Percentiles rank a stretch among this genome's conserved stretches.
These are phyloP conservation scores for Berberis vulgaris DNA, from an alignment of 164 flowering plant species.

Conservation along the genomic window DNA sequence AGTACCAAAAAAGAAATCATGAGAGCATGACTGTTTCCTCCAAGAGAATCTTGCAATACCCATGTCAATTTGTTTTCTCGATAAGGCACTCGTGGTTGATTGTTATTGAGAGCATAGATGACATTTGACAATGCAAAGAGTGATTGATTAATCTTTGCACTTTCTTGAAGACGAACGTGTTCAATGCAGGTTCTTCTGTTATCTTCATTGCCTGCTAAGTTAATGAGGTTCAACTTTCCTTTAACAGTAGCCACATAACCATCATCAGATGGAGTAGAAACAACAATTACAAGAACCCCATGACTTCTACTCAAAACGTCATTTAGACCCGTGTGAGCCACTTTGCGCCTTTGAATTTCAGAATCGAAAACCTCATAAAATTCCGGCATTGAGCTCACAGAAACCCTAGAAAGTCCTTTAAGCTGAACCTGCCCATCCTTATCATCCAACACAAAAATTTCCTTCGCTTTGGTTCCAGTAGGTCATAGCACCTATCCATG, in stretches of 20 bases:
- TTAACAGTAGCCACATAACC: constrained; percentile 20
- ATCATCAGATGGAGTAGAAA: constrained; percentile 41
- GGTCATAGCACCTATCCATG: constrained; percentile 84
- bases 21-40: constrained; percentile 69
- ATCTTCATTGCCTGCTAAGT: constrained; percentile 97
- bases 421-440: constrained; percentile 75
- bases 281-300: constrained; percentile 65
- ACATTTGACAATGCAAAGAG: constrained; percentile 88
- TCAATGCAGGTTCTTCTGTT: constrained; percentile 78
- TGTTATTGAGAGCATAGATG: constrained; percentile 83
- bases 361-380: constrained; percentile 48
- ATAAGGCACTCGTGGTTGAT: constrained; percentile 63
- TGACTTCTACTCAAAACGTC: constrained; percentile 97
- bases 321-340: constrained; percentile 78
- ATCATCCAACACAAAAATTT: constrained; percentile 66
- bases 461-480: constrained; percentile 58
- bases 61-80: constrained; percentile 94
- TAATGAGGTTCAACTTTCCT: constrained; percentile 92
- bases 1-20: constrained; percentile 93
- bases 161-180: constrained; percentile 85
- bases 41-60: constrained; percentile 91
- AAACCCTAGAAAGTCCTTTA: constrained; percentile 65
- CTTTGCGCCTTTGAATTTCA: constrained; percentile 69
- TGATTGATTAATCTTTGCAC: constrained; percentile 89
- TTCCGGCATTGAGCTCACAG: constrained; percentile 50